Evolutionary conservation across 2,329 filamentous ascomycete genomes (phyloP), one percentile per base, ranked within the genome.

Genomic region (Diaporthe sp.): DNA sequence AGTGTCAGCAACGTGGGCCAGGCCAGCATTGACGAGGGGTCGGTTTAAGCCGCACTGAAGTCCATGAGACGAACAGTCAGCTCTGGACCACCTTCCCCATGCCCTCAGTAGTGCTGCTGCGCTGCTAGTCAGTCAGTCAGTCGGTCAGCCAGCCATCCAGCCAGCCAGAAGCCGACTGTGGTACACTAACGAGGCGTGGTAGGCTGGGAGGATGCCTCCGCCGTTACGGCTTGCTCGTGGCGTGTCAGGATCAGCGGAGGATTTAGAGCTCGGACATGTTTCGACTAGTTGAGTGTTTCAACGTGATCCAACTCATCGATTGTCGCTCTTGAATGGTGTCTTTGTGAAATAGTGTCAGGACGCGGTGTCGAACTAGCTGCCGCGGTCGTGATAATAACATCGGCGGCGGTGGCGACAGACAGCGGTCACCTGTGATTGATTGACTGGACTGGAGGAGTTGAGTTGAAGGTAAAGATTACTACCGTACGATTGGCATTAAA

Each of bases 231-330:
- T 72, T 55, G 12, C 64, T 54, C 47, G 47, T 54, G 64, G 64
- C 64, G 64, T 68, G 33, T 54, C 64, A 54, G 64, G 64, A 54
- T 68, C 64, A 54, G 25, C 42, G 40, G 55, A 71, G 57, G 57
- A 72, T 54, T 54, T 35, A 54, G 64, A 12, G 57, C 70, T 47
- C 33, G 50, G 69, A 64, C 57, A 60, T 50, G 45, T 71, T 58
- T 72, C 57, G 70, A 72, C 70, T 42, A 42, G 42, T 52, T 40
- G 55, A 22, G 70, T 54, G 57, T 72, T 64, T 64, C 70, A 72
- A 61, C 33, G 47, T 54, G 45, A 33, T 35, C 60, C 50, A 72
- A 35, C 45, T 54, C 38, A 22, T 9, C 35, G n/a, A 54, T 13
- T 40, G n/a, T 54, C 33, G 64, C n/a, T 17, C 47, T 40, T 68